A percentile compares a stretch with the other conserved stretches of the same genome.
phyloP scores from a whole-genome alignment of 2,329 filamentous ascomycete species.

The Hymenoscyphus scutula region DNA sequence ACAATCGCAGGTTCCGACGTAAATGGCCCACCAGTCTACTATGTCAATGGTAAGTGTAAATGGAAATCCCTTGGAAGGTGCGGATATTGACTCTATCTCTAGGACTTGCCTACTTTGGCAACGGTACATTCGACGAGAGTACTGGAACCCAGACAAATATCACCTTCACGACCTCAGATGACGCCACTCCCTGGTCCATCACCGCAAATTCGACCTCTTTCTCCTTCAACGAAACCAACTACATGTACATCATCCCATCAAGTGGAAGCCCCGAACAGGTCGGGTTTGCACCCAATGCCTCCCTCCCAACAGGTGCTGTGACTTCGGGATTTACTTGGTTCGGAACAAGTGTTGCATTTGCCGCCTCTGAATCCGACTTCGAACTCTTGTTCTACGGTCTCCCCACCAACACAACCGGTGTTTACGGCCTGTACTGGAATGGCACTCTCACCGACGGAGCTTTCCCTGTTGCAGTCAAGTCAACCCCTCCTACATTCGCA shows the following conservation, averaged over 20 bases:
- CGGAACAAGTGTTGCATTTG: conserved; percentile 36
- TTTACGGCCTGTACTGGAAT: conserved; percentile 32
- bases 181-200: conserved; percentile 27
- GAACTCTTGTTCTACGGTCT: conserved; percentile 30
- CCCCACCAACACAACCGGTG: conserved; percentile 23
- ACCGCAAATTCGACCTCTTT: conserved; percentile 28
- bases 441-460: conserved; percentile 12
- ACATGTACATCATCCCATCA: conserved; percentile 31
- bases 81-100: neutral
- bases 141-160: conserved; percentile 32
- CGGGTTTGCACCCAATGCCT: conserved; percentile 31
- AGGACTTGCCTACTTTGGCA: conserved; percentile 39
- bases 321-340: conserved; percentile 36
- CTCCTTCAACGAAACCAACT: conserved; percentile 22
- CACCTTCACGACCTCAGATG: conserved; percentile 29
- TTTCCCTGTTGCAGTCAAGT: conserved; percentile 22
- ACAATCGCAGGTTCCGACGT: conserved; percentile 13
- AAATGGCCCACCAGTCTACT: conserved; percentile 35
- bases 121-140: conserved; percentile 19
- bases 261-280: conserved; percentile 27
- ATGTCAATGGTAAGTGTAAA: conserved; percentile 35
- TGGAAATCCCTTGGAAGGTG: neutral
- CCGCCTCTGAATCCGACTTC: conserved; percentile 23
- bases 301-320: conserved; percentile 24
- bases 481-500: neutral